Evolutionary conservation across 371 early-diverging fungal genomes (phyloP).

Genomic region (Mucor mucedo): DNA sequence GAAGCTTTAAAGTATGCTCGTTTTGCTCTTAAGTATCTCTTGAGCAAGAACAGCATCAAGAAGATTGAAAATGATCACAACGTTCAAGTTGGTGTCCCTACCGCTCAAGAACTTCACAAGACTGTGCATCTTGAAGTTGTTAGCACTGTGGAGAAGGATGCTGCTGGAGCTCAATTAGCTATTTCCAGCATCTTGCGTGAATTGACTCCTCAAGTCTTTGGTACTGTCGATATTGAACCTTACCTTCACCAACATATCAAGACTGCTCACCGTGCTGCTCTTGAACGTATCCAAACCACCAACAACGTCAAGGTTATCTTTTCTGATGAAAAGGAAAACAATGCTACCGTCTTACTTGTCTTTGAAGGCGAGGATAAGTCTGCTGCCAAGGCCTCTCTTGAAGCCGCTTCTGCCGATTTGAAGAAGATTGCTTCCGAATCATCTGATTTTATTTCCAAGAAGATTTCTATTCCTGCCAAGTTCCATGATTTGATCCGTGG

Average conservation of each 20-base stretch:
- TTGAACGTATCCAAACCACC: conserved; percentile 68
- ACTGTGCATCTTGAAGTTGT: conserved; percentile 65
- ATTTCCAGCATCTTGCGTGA: conserved; percentile 34
- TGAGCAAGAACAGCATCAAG: conserved; percentile 59
- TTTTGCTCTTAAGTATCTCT: conserved; percentile 67
- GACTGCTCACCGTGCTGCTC: conserved; percentile 80
- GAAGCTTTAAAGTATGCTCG: conserved; percentile 62
- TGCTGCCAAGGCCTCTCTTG: conserved; percentile 65
- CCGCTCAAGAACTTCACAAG: conserved; percentile 24
- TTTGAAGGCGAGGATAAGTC: conserved; percentile 68
- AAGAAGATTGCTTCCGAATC: conserved; percentile 63
- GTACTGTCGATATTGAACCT: conserved; percentile 76
- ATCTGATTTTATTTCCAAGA: conserved; percentile 72
- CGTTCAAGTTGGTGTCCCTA: conserved; percentile 64
- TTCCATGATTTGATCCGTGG: conserved; percentile 83
- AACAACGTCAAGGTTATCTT: conserved; percentile 76
- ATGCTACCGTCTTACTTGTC: conserved; percentile 71
- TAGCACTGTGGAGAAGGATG: conserved; percentile 60
- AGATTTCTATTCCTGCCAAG: conserved; percentile 67
- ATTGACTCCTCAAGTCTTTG: conserved; percentile 66
- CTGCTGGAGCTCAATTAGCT: conserved; percentile 59
- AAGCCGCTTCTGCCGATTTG: conserved; percentile 70
- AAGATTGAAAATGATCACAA: conserved; percentile 70
- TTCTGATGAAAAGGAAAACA: conserved; percentile 67
- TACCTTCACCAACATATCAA: conserved; percentile 81